A percentile compares a stretch with the other conserved stretches of the same genome.
These are phyloP conservation scores for Verruconis gallopava DNA, from an alignment of 2,329 filamentous ascomycete species.

Conservation along the genomic window DNA sequence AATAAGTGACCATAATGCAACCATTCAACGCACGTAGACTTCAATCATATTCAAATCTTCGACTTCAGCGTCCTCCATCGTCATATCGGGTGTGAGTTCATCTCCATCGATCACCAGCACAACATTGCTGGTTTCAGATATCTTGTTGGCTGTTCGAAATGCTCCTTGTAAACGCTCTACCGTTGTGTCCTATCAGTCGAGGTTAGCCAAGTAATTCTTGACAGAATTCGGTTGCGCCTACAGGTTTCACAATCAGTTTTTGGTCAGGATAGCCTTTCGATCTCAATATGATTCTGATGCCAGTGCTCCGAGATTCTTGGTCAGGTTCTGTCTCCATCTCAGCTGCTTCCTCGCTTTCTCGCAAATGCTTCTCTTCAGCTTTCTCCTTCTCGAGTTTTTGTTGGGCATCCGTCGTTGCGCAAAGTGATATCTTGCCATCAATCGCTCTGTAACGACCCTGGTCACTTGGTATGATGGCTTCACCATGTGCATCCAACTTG, in stretches of 20 bases:
- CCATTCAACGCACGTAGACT: no score
- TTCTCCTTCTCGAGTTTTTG: constrained; percentile 12
- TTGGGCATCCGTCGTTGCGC: constrained; percentile 8
- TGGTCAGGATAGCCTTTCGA: constrained; percentile 38
- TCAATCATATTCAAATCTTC: constrained; percentile 17
- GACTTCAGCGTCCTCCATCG: constrained; percentile 21
- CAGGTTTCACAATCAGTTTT: constrained; percentile 34
- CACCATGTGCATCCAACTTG: constrained; percentile 3
- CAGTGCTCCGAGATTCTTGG: constrained; percentile 13
- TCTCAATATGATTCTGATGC: constrained; percentile 37
- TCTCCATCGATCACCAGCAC: constrained; percentile 27
- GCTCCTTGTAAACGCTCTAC: constrained; percentile 19
- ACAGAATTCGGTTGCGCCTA: no score
- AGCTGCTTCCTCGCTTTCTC: constrained; percentile 17
- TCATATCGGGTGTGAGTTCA: constrained; percentile 20
- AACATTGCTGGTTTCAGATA: constrained; percentile 19
- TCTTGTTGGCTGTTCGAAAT: constrained; percentile 16
- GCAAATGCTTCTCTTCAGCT: constrained; percentile 10
- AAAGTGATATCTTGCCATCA: constrained; percentile 1
- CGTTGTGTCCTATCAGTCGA: constrained; percentile 17
- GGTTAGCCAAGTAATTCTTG: no score
- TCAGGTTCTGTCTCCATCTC: constrained; percentile 26
- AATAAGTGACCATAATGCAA: no score
- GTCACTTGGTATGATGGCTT: not conserved
- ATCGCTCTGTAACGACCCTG: not conserved